A percentile compares a stretch with the other conserved stretches of the same genome.
Conservation (phyloP, 495 filamentous ascomycete species). For the Neurospora cerealis region DNA sequence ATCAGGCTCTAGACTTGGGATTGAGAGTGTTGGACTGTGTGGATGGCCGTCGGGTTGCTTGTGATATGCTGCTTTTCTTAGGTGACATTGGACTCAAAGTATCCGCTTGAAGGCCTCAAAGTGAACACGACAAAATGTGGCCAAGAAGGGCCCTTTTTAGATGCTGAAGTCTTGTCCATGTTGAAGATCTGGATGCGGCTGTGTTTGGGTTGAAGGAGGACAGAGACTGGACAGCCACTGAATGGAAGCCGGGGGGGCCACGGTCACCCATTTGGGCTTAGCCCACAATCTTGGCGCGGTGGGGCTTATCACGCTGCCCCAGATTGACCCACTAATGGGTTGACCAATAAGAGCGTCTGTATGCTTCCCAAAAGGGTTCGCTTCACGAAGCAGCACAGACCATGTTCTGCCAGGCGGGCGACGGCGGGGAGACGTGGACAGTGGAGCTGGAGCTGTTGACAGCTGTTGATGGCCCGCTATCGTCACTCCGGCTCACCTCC, state of each 20-base stretch:
- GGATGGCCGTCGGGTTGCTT: neutral
- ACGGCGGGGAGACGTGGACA: neutral
- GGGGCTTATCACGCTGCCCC: neutral
- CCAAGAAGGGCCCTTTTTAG: neutral
- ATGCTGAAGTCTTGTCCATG: neutral
- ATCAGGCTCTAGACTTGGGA: neutral
- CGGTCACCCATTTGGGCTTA: constrained; percentile 25
- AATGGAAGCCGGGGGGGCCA: neutral
- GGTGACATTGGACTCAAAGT: neutral
- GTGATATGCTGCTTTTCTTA: neutral
- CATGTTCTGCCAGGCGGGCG: neutral
- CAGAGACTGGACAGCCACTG: too few species aligned
- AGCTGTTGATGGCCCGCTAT: neutral
- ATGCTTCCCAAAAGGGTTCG: neutral
- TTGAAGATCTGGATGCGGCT: neutral
- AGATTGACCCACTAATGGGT: neutral
- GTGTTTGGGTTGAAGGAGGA: neutral
- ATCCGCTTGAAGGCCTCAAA: neutral
- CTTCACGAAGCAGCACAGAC: neutral
- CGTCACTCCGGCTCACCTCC: neutral
- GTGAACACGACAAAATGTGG: neutral
- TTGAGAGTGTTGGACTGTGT: neutral
- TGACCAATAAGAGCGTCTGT: constrained; percentile 4
- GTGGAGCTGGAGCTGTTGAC: neutral
- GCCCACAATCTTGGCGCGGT: constrained; percentile 1